phyloP scores from a whole-genome alignment of 1,284 basidiomycete species.

The Somion occarium region DNA sequence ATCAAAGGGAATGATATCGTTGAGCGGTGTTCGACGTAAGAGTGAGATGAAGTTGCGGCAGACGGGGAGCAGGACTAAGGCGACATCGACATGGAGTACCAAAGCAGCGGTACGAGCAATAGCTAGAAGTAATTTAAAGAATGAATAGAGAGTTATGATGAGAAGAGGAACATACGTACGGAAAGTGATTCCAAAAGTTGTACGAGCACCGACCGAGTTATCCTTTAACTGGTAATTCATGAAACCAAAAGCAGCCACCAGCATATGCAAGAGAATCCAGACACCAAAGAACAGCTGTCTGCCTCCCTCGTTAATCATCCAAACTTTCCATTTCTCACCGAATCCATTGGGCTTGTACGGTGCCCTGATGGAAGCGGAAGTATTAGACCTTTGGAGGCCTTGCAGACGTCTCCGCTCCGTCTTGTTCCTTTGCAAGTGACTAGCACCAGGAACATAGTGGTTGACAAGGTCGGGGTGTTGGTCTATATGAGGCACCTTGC shows the following conservation, averaged over 20 bases:
- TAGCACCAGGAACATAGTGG: slow-evolving; percentile 26
- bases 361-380: slow-evolving; percentile 28
- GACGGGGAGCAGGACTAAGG: slow-evolving; percentile 87
- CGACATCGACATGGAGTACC: slow-evolving; percentile 81
- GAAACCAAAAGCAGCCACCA: slow-evolving; percentile 72
- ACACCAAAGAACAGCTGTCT: slow-evolving; percentile 70
- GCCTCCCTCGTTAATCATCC: slow-evolving; percentile 91
- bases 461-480: slow-evolving; percentile 47
- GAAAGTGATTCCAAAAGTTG: slow-evolving; percentile 69
- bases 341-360: slow-evolving; percentile 32
- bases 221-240: slow-evolving; percentile 78
- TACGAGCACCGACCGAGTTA: slow-evolving; percentile 59
- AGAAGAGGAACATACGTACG: slow-evolving; percentile 41
- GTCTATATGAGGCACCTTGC: slow-evolving; percentile 42
- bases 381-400: slow-evolving; percentile 63
- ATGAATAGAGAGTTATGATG: slow-evolving; percentile 1
- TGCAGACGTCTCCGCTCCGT: slow-evolving; percentile 74
- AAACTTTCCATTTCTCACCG: slow-evolving; percentile 52
- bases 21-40: slow-evolving; percentile 76
- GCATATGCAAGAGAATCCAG: slow-evolving; percentile 72
- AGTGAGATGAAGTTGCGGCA: slow-evolving; percentile 89
- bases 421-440: slow-evolving; percentile 70
- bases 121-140: slow-evolving; percentile 35
- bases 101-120: slow-evolving; percentile 83
- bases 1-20: slow-evolving; percentile 85